These are phyloP conservation scores for Musa schizocarpa DNA, from an alignment of 176 grass and related monocot species.

Conservation along the genomic window DNA sequence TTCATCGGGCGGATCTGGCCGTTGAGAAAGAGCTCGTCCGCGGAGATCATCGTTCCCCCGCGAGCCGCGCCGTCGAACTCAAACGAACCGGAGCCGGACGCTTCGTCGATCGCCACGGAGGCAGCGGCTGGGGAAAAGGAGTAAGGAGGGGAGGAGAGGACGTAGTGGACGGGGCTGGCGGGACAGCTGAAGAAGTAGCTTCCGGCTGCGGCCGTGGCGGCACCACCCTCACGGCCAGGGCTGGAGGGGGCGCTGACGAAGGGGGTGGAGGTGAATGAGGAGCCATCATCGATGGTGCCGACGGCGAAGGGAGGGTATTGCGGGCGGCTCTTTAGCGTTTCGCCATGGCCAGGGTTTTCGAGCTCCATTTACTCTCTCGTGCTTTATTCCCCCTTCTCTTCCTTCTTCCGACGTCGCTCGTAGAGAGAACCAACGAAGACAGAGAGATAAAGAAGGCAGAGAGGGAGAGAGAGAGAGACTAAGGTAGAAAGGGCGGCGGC, in stretches of 20 bases:
- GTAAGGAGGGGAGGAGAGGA: constrained; percentile 40
- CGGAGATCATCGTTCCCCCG: constrained; percentile 73
- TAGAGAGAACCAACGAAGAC: too few relatives aligned
- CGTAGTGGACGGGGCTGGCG: constrained; percentile 91
- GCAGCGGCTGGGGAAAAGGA: constrained; percentile 5
- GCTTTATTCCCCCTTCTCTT: too few relatives aligned
- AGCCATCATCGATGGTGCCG: constrained; percentile 34
- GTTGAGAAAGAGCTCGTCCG: constrained; percentile 87
- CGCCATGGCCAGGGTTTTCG: constrained; percentile 12
- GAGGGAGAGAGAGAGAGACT: background rate
- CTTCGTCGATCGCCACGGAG: constrained; percentile 26
- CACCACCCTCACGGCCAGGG: constrained; percentile 25
- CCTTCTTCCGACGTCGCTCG: too few relatives aligned
- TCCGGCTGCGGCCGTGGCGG: constrained; percentile 16
- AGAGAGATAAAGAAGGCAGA: background rate
- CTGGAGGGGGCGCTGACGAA: constrained; percentile 67
- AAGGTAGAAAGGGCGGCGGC: background rate
- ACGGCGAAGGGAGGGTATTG: background rate
- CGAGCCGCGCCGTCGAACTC: constrained; percentile 23
- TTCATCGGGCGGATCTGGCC: constrained; percentile 94
- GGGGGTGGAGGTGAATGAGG: constrained; percentile 47
- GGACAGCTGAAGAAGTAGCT: constrained; percentile 95
- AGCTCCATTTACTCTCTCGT: background rate
- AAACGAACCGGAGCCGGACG: constrained; percentile 34
- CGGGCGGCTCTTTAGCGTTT: constrained; percentile 13